Conservation (phyloP, 805 yeast genomes). For the Saturnispora hagleri region DNA sequence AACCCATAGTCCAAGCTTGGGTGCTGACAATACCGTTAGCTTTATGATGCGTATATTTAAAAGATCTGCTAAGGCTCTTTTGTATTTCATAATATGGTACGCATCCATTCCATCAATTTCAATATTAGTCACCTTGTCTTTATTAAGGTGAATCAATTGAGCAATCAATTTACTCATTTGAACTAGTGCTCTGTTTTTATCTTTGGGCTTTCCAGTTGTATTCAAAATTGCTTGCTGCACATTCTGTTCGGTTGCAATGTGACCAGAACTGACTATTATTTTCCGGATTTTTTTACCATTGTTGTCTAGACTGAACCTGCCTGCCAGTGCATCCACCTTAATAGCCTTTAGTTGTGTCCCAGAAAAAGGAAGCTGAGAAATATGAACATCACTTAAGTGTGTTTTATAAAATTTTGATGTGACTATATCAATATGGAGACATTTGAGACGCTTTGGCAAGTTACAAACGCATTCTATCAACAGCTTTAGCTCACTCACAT, state of each 20-base stretch:
- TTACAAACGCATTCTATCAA: background rate
- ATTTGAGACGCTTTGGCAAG: background rate
- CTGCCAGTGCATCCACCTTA: background rate
- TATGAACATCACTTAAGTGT: background rate
- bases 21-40: conserved; percentile 13
- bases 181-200: background rate
- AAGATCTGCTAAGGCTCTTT: conserved; percentile 11
- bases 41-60: conserved; percentile 8
- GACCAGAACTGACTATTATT: background rate
- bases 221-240: background rate
- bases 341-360: background rate
- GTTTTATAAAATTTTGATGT: background rate
- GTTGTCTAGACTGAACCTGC: background rate
- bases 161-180: conserved; percentile 15
- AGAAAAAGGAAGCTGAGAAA: background rate
- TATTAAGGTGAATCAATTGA: conserved; percentile 9
- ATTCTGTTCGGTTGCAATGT: background rate
- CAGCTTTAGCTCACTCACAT: background rate
- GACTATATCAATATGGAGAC: background rate
- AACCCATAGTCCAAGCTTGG: conserved; percentile 19
- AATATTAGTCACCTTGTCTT: conserved; percentile 13
- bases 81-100: conserved; percentile 2
- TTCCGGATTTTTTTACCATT: background rate
- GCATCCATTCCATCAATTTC: conserved; percentile 20
- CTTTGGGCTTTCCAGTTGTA: background rate